Percentiles rank a stretch among this genome's conserved stretches.
phyloP scores from a whole-genome alignment of 306 rosid genomes.

The Dryas octopetala region DNA sequence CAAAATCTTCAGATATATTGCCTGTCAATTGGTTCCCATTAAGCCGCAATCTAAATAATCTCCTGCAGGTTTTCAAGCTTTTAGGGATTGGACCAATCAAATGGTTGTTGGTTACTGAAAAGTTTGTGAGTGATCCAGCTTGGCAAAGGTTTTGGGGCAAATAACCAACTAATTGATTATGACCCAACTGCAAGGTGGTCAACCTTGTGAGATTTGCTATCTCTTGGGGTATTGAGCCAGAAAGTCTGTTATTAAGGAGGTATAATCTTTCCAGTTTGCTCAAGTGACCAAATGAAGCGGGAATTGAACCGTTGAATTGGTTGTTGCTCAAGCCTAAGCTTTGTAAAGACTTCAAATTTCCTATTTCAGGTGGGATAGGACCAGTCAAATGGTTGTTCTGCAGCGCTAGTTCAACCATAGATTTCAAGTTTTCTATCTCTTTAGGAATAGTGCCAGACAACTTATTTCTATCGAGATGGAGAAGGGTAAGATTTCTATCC shows the following conservation, averaged over 20 bases:
- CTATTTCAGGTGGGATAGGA: not conserved
- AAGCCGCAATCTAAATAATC: conserved; percentile 27
- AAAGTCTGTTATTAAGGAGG: no score
- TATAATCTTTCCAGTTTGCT: no score
- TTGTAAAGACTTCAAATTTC: not conserved
- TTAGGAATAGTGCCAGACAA: not conserved
- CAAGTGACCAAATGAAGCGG: no score
- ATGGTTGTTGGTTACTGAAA: not conserved
- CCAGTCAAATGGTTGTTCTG: no score
- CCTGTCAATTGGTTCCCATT: conserved; percentile 33
- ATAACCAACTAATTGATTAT: conserved; percentile 1
- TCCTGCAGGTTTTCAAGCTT: conserved; percentile 33
- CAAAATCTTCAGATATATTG: conserved; percentile 36
- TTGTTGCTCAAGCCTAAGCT: no score
- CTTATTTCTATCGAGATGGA: not conserved
- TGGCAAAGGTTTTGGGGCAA: not conserved
- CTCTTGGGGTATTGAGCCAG: no score
- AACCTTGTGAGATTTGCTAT: not conserved
- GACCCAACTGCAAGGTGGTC: not conserved
- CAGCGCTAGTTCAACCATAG: no score
- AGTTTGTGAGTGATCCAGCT: not conserved
- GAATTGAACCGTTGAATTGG: no score
- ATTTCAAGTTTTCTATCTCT: no score
- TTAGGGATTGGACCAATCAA: conserved; percentile 32
- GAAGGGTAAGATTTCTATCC: not conserved